Conservation (phyloP, 2,329 filamentous ascomycete species). For the Fusarium anthophilum region DNA sequence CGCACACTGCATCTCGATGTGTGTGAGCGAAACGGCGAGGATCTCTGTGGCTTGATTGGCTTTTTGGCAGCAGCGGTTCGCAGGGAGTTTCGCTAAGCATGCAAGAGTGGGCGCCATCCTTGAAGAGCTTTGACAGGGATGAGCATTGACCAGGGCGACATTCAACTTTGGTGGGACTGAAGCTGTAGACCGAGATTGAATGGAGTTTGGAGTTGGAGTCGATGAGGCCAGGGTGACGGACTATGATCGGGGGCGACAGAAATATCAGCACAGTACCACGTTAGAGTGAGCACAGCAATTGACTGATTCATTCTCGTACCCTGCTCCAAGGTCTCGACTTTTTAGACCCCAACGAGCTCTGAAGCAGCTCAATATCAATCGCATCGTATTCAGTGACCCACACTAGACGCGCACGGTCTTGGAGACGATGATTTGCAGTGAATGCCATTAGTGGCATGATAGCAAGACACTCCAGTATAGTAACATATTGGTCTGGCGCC, state of each 20-base stretch:
- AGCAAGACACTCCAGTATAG: neutral
- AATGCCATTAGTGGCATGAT: neutral
- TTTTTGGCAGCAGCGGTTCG: constrained; percentile 1
- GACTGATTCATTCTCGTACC: neutral
- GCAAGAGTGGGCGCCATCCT: neutral
- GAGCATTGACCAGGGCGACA: constrained; percentile 15
- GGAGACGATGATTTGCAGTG: neutral
- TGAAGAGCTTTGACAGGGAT: neutral
- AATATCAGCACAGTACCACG: rapidly evolving
- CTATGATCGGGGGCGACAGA: rapidly evolving
- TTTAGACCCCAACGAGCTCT: neutral
- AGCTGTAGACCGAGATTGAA: constrained; percentile 38
- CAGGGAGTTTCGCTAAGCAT: constrained; percentile 19
- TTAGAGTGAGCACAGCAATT: rapidly evolving
- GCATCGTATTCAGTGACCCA: constrained; percentile 9
- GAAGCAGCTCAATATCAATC: neutral
- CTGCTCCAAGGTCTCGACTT: neutral
- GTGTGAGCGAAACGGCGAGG: constrained; percentile 24
- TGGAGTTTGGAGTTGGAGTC: constrained; percentile 9
- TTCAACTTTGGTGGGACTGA: constrained; percentile 10
- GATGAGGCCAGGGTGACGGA: neutral
- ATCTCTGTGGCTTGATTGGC: constrained; percentile 20
- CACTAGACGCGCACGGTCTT: constrained; percentile 3
- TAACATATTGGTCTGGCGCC: neutral
- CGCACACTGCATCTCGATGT: constrained; percentile 23